These are phyloP conservation scores for Kwoniella heveanensis DNA, from an alignment of 768 basidiomycete species.

Conservation along the genomic window DNA sequence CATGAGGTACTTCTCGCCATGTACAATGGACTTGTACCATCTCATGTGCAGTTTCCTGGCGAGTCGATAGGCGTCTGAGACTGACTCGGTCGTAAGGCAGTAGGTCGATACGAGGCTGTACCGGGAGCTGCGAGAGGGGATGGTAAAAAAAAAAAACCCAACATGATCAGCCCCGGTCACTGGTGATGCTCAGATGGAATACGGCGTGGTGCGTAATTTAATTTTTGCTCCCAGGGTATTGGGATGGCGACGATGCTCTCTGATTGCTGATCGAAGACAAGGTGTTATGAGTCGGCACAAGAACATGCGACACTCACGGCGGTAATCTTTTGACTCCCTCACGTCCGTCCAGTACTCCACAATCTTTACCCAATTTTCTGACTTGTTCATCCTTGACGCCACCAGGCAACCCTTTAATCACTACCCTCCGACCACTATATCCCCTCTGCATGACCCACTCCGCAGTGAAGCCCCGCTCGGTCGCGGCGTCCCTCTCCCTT, in stretches of 20 bases:
- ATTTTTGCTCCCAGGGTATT: too few species aligned
- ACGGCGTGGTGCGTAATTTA: too few species aligned
- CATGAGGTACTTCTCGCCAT: constrained; percentile 27
- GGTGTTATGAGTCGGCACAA: too few species aligned
- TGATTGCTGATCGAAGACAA: too few species aligned
- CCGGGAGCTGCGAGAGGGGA: background rate
- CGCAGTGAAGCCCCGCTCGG: constrained; percentile 8
- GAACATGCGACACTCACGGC: constrained; percentile 17
- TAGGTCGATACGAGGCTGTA: constrained; percentile 22
- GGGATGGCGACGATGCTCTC: too few species aligned
- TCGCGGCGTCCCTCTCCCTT: background rate
- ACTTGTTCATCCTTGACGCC: constrained; percentile 6
- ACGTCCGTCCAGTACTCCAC: constrained; percentile 13
- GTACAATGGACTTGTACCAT: constrained; percentile 16
- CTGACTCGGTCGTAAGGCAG: constrained; percentile 25
- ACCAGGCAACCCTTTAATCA: constrained; percentile 24
- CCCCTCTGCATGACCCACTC: constrained; percentile 18
- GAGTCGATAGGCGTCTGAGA: constrained; percentile 25
- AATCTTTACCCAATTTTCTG: constrained; percentile 24
- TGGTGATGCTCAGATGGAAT: too few species aligned
- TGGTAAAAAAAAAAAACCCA: background rate
- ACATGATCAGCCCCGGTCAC: too few species aligned
- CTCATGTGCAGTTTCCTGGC: constrained; percentile 28
- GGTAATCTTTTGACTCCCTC: constrained; percentile 16
- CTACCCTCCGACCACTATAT: constrained; percentile 18